phyloP scores from a whole-genome alignment of 2,329 filamentous ascomycete species.

The Colletotrichum sp. region DNA sequence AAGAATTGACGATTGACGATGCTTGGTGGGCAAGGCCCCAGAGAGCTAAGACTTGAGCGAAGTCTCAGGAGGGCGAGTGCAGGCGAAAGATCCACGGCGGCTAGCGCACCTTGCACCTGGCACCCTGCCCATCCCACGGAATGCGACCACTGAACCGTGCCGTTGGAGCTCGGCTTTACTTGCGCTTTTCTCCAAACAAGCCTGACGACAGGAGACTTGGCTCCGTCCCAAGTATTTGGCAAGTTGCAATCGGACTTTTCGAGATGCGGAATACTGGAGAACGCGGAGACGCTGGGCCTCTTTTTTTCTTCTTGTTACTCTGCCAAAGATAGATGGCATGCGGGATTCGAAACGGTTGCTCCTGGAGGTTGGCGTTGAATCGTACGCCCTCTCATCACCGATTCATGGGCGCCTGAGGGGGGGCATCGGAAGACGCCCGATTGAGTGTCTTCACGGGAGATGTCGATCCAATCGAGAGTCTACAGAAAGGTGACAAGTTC shows the following conservation, averaged over 20 bases:
- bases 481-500: neutral
- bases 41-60: neutral
- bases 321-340: neutral
- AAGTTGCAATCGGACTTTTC: neutral
- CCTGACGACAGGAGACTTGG: conserved; percentile 3
- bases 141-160: neutral
- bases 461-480: neutral
- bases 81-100: neutral
- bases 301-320: neutral
- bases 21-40: neutral
- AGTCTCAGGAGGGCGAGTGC: conserved; percentile 2
- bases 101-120: neutral
- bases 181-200: neutral
- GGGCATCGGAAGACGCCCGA: neutral
- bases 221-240: neutral
- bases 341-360: neutral
- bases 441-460: neutral
- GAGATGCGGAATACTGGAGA: neutral
- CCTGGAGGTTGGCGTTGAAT: neutral
- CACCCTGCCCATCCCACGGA: neutral
- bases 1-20: neutral
- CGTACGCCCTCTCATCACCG: neutral
- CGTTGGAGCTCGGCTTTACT: neutral
- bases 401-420: neutral
- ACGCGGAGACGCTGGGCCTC: neutral